Evolutionary conservation across 805 yeast species (phyloP).

Genomic region (Kluyveromyces lactis): DNA sequence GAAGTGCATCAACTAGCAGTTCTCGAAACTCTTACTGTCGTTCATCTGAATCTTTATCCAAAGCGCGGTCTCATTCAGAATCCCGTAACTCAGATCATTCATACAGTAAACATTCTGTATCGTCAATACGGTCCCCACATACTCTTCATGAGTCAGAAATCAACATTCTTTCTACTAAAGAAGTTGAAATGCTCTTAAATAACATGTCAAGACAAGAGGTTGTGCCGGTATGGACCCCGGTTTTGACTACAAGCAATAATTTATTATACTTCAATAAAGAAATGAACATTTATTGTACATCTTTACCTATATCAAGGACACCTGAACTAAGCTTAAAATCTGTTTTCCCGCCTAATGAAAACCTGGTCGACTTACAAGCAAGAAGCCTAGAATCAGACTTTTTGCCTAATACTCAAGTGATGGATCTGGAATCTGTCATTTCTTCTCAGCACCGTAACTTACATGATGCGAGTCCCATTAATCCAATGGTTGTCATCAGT

Average conservation of each 20-base stretch:
- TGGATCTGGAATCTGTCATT: slow-evolving; percentile 3
- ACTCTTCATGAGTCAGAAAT: slow-evolving; percentile 10
- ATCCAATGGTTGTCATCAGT: background rate
- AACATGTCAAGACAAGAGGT: slow-evolving; percentile 25
- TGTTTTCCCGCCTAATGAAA: slow-evolving; percentile 24
- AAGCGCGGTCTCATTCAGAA: slow-evolving; percentile 6
- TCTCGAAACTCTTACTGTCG: background rate
- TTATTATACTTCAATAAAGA: slow-evolving; percentile 53
- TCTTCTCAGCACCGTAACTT: slow-evolving; percentile 6
- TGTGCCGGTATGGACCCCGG: slow-evolving; percentile 54
- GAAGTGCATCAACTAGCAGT: slow-evolving; percentile 6
- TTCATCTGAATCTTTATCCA: slow-evolving; percentile 11
- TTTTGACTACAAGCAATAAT: slow-evolving; percentile 42
- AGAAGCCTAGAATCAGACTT: slow-evolving; percentile 21
- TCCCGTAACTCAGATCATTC: background rate
- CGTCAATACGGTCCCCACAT: slow-evolving; percentile 6
- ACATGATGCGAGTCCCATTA: background rate
- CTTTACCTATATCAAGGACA: slow-evolving; percentile 43
- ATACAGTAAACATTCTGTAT: background rate
- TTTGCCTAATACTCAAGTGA: slow-evolving; percentile 1
- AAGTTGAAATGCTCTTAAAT: slow-evolving; percentile 31
- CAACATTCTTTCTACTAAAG: slow-evolving; percentile 29
- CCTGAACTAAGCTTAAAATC: slow-evolving; percentile 31
- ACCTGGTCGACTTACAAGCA: slow-evolving; percentile 22
- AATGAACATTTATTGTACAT: slow-evolving; percentile 49